Percentiles rank a stretch among this genome's conserved stretches.
These are phyloP conservation scores for Claviceps fusiformis DNA, from an alignment of 2,329 filamentous ascomycete species.

Conservation along the genomic window DNA sequence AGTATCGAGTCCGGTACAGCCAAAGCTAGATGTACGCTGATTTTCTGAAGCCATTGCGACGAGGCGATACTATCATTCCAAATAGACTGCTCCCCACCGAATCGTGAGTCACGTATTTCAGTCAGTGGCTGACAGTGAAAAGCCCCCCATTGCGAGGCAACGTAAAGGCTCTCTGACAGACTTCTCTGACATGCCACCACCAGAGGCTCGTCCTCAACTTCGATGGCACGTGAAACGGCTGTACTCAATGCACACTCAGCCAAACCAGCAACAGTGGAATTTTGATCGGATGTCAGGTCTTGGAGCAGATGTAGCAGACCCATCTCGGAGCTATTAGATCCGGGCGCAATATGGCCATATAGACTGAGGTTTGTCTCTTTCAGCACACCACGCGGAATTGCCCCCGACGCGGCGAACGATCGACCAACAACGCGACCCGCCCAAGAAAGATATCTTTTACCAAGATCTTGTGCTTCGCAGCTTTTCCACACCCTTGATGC, in stretches of 20 bases:
- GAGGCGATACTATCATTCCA: conserved; percentile 28
- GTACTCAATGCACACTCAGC: conserved; percentile 46
- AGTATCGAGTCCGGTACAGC: conserved; percentile 51
- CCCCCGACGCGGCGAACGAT: conserved; percentile 65
- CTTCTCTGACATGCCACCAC: conserved; percentile 36
- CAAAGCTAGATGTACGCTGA: conserved; percentile 48
- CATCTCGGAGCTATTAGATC: conserved; percentile 44
- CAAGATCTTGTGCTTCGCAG: conserved; percentile 49
- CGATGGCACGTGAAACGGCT: conserved; percentile 39
- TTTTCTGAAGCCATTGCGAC: conserved; percentile 44
- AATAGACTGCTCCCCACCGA: conserved; percentile 10
- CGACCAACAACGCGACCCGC: conserved; percentile 72
- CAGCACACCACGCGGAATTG: conserved; percentile 46
- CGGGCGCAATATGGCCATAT: conserved; percentile 33
- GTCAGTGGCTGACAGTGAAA: conserved; percentile 45
- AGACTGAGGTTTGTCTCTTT: conserved; percentile 43
- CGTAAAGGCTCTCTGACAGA: conserved; percentile 36
- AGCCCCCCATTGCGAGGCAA: conserved; percentile 42
- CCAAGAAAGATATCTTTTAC: conserved; percentile 66
- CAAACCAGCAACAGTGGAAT: conserved; percentile 41
- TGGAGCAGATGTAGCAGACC: conserved; percentile 49
- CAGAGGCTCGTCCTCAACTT: conserved; percentile 32
- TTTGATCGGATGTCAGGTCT: conserved; percentile 44
- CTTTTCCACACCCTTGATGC: conserved; percentile 64
- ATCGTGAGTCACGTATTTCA: conserved; percentile 3